Evolutionary conservation across 148 eudicot species (phyloP).

Genomic region (Simmondsia chinensis): DNA sequence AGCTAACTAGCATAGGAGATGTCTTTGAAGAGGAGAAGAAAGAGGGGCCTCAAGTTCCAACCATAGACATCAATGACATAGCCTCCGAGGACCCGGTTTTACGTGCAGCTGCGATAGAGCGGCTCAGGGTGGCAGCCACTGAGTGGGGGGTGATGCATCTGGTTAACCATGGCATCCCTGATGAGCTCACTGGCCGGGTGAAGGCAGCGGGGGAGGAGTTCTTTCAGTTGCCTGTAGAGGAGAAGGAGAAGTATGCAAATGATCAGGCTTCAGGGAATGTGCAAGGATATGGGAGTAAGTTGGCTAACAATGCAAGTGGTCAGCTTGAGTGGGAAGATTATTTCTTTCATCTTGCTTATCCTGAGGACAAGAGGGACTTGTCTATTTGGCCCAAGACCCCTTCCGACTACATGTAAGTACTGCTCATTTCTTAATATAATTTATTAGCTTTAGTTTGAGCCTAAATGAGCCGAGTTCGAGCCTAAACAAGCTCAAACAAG

Average conservation of each 20-base stretch:
- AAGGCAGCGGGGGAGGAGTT: slow-evolving; percentile 59
- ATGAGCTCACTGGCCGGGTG: slow-evolving; percentile 48
- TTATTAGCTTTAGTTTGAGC: no score
- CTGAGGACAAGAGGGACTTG: slow-evolving; percentile 64
- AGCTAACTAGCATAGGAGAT: slow-evolving; percentile 53
- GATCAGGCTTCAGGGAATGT: slow-evolving; percentile 71
- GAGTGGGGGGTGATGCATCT: slow-evolving; percentile 97
- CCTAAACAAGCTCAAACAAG: no score
- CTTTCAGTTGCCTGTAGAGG: slow-evolving; percentile 65
- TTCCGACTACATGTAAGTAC: slow-evolving; percentile 73
- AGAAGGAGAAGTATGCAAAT: slow-evolving; percentile 90
- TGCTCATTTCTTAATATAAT: no score
- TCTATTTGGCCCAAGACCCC: slow-evolving; percentile 80
- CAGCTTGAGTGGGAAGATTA: slow-evolving; percentile 93
- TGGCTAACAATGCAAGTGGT: slow-evolving; percentile 77
- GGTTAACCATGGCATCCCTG: slow-evolving; percentile 70
- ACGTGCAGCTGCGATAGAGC: slow-evolving; percentile 39
- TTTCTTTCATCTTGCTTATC: slow-evolving; percentile 67
- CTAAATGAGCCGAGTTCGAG: no score
- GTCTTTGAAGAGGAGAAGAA: slow-evolving; percentile 69
- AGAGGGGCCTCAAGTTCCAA: slow-evolving; percentile 70
- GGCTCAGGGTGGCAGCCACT: slow-evolving; percentile 50
- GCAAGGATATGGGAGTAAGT: slow-evolving; percentile 92
- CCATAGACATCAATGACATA: slow-evolving; percentile 46
- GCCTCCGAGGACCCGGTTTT: slow-evolving; percentile 41